Base-by-base conservation (phyloP, 1,284 basidiomycete genomes). In the Ustilago tritici region DNA sequence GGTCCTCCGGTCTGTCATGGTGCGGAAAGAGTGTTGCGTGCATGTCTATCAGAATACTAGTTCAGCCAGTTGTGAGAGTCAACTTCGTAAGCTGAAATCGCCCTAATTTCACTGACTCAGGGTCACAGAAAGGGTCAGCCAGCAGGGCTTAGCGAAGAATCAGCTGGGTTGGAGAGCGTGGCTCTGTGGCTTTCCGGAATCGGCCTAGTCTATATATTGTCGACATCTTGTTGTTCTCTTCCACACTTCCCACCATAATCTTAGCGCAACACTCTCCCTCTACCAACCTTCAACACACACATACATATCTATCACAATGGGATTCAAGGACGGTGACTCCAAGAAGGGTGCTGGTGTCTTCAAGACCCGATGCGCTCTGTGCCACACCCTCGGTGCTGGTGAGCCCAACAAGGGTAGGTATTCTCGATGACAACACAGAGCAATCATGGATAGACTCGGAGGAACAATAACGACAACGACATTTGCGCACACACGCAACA, bases 311-410 rank as follows among this genome's bases (percentile, higher is more conserved):
- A 35, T 40, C 64, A 82, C 31, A 61, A 84, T 83, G 82, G 72
- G 70, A 46, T 84, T 75, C 77, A 68, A 75, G 58, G 67, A 69
- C 32, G 83, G 83, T 50, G 83, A 84, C 65, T 65, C 72, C 41
- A 82, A 78, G 60, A 84, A 84, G 78, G 83, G 83, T 57, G 83
- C 82, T 19, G 46, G 76, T 74, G 78, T 84, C 58, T 85, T 85
- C 82, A 84, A 85, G 91, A 96, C 94, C 82, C 94, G 95, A 79
- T 99, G 96, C 87, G 94, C 94, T 69, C 95, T 98, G 88, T 99
- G 96, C 90, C 96, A 99, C 89, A 98, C 95, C 80, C 88, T 93
- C 82, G 93, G 90, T 81, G 89, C 90, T 81, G 93, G 93, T 78
- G 95, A 92, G 82, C 89, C 91, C 56, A 90, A 95, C 89, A 93